phyloP scores from a whole-genome alignment of 176 grass and related monocot genomes.

The Olyra latifolia region DNA sequence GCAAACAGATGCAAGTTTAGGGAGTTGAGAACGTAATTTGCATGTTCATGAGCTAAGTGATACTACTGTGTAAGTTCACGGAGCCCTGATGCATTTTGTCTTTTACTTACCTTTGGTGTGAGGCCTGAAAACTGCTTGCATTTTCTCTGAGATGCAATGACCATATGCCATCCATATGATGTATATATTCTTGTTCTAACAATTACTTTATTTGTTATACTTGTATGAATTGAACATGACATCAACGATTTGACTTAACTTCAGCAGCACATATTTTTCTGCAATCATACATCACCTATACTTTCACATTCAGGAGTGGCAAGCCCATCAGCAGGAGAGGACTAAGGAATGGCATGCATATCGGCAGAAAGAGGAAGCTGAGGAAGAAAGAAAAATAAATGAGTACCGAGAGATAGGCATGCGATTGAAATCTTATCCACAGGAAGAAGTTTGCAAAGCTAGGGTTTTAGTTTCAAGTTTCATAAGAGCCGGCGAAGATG shows the following conservation, averaged over 20 bases:
- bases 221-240: slow-evolving; percentile 9
- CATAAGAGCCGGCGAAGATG: slow-evolving; percentile 70
- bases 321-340: slow-evolving; percentile 66
- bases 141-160: background rate
- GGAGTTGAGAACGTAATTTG: too few species aligned
- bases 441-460: slow-evolving; percentile 87
- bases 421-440: slow-evolving; percentile 85
- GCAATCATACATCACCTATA: background rate
- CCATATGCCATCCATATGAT: background rate
- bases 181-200: background rate
- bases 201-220: background rate
- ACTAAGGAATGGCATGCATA: slow-evolving; percentile 89
- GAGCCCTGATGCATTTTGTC: too few species aligned
- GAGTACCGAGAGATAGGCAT: slow-evolving; percentile 90
- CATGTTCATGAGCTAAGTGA: too few species aligned
- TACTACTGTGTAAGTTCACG: too few species aligned
- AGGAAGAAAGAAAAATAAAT: slow-evolving; percentile 68
- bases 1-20: too few species aligned
- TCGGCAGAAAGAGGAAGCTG: slow-evolving; percentile 73
- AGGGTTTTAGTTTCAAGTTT: slow-evolving; percentile 93
- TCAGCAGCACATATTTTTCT: slow-evolving; percentile 12
- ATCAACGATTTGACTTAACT: background rate
- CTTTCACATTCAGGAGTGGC: slow-evolving; percentile 73
- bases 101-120: background rate
- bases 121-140: background rate